phyloP scores from a whole-genome alignment of 768 basidiomycete species.

The Tricholomella constricta region DNA sequence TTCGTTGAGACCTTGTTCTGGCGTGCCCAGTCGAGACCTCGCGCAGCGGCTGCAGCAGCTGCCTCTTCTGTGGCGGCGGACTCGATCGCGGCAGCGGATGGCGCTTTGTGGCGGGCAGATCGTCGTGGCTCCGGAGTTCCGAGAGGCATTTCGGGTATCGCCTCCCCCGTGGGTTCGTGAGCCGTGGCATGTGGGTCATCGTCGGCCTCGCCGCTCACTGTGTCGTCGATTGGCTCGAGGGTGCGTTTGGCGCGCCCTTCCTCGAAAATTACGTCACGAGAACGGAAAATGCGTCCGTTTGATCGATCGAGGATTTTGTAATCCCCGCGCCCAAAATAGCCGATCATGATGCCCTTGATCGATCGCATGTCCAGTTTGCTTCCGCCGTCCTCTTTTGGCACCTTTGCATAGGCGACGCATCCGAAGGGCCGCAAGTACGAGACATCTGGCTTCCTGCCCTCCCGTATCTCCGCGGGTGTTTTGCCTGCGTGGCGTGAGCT shows the following conservation, averaged over 20 bases:
- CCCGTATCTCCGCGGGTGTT: slow-evolving; percentile 18
- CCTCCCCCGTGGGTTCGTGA: no score
- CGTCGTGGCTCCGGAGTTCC: background rate
- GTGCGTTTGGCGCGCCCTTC: slow-evolving; percentile 18
- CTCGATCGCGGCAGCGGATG: background rate
- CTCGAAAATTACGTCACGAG: slow-evolving; percentile 27
- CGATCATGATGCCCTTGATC: slow-evolving; percentile 20
- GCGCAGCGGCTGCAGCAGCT: background rate
- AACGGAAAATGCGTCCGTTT: slow-evolving; percentile 12
- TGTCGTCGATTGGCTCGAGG: background rate
- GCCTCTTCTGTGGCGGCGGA: background rate
- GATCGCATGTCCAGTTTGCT: slow-evolving; percentile 11
- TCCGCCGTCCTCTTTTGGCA: background rate
- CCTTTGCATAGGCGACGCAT: slow-evolving; percentile 13
- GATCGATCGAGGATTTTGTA: slow-evolving; percentile 21
- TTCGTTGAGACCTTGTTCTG: background rate
- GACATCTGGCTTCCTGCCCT: slow-evolving; percentile 22
- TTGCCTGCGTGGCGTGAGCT: slow-evolving; percentile 11
- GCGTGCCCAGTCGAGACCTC: background rate
- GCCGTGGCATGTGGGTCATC: background rate
- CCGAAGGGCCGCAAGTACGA: slow-evolving; percentile 21
- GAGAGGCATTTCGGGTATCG: no score
- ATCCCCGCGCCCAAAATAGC: slow-evolving; percentile 21
- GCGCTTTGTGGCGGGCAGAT: background rate
- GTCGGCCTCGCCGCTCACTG: background rate